These are phyloP conservation scores for Eimeria acervulina DNA, from an alignment of 169 alveolate genomes.

Conservation along the genomic window DNA sequence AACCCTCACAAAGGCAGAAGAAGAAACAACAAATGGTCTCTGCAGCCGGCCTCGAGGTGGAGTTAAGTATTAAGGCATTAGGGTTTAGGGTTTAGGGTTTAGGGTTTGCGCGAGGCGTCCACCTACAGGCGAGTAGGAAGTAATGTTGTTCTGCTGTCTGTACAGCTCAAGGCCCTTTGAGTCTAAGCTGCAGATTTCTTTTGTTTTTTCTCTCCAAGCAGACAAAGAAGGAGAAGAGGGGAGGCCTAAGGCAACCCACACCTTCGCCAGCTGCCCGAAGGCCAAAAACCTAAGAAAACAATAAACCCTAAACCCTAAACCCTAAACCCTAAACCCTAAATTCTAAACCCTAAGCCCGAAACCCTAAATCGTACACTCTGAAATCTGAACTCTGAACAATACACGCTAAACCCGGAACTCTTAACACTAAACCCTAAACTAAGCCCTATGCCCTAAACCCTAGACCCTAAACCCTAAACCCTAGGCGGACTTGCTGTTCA, in stretches of 20 bases:
- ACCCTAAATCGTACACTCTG: not conserved
- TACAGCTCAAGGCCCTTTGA: not conserved
- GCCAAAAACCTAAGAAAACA: not conserved
- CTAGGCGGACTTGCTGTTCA: constrained; percentile 66
- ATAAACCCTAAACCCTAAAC: constrained; percentile 25
- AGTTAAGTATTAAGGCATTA: too few species aligned
- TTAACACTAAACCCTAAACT: not conserved
- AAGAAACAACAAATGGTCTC: too few species aligned
- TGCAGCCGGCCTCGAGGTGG: too few species aligned
- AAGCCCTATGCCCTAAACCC: not conserved
- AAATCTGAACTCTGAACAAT: not conserved
- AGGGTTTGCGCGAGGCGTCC: not conserved
- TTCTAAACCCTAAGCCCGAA: not conserved
- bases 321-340: not conserved
- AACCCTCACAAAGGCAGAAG: not conserved
- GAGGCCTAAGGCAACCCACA: constrained; percentile 48
- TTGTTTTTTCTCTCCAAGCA: not conserved
- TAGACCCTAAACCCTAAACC: not conserved
- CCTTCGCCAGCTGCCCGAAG: constrained; percentile 66
- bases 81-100: constrained; percentile 21
- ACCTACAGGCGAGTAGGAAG: constrained; percentile 43
- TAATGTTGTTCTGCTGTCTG: constrained; percentile 8
- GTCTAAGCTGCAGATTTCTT: not conserved
- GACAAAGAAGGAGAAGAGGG: constrained; percentile 1
- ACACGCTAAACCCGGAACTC: not conserved